Evolutionary conservation across 1,284 basidiomycete genomes (phyloP), one percentile per base, ranked within the genome.

Genomic region (Lentinula novae-zelandiae): DNA sequence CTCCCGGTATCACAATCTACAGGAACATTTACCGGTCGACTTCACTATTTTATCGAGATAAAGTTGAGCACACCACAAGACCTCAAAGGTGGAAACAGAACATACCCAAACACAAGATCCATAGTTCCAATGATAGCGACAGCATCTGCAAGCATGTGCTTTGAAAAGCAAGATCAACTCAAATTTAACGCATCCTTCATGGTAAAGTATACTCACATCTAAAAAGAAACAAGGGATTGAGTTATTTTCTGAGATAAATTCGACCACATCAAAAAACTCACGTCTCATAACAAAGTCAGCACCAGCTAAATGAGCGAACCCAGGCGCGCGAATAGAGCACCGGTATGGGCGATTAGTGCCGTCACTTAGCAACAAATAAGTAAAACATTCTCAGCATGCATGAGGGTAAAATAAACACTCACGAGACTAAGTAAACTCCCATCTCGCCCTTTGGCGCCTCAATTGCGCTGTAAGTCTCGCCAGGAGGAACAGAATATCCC

Each of bases 371-470:
- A 42, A 15, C 27, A 51, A 51, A 17, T 60, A 5, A 13, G 38
- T 17, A 60, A 7, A 33, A 53, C 34, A 48, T 51, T 12, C n/a
- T n/a, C 12, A 44, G n/a, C 27, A 36, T 22, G 8, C 44, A 46
- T 34, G 31, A 33, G 46, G 34, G 44, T 57, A 5, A 33, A 17
- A n/a, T n/a, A n/a, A n/a, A 48, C 10, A 81, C 85, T 67, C 67
- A 90, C 82, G 93, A 96, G 63, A 97, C 93, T 58, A 97, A 87
- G 78, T 95, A 97, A 59, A 98, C 95, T 66, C 83, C 95, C 96
- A 98, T 98, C 79, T 98, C 95, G 64, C 96, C 96, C 80, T 99
- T 99, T 60, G 96, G 96, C 17, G 96, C 96, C 78, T 99, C 96
- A 68, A 99, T 98, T 4, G 96, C 95, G 59, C 87, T 88, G 80